These are phyloP conservation scores for Fraxinus nigra DNA, from an alignment of 305 asterid species.

Conservation along the genomic window DNA sequence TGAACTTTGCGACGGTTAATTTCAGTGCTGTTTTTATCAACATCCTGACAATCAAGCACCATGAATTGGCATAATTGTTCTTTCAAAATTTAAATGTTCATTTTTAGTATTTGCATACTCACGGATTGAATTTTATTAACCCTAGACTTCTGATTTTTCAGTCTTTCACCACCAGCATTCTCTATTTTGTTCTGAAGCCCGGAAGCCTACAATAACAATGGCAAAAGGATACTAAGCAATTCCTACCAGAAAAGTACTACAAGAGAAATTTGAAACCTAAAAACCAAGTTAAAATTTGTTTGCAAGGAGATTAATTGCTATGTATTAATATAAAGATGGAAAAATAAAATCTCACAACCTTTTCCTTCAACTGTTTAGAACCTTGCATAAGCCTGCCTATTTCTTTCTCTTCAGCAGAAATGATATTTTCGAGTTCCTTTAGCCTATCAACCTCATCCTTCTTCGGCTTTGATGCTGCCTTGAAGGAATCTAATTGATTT, in stretches of 20 bases:
- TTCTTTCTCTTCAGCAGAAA: constrained; percentile 77
- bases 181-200: constrained; percentile 89
- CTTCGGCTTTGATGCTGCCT: constrained; percentile 63
- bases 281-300: background rate
- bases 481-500: constrained; percentile 69
- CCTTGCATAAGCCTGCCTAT: constrained; percentile 65
- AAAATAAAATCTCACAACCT: constrained; percentile 41
- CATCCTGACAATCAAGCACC: constrained; percentile 50
- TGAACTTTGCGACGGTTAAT: constrained; percentile 82
- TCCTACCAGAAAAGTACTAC: background rate
- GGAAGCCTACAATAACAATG: constrained; percentile 48
- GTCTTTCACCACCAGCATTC: constrained; percentile 90
- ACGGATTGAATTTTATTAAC: constrained; percentile 77
- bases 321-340: constrained; percentile 1
- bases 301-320: background rate
- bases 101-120: constrained; percentile 36
- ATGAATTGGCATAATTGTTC: constrained; percentile 4
- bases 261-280: background rate
- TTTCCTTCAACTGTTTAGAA: constrained; percentile 76
- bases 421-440: constrained; percentile 52
- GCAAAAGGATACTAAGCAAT: background rate
- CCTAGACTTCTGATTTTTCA: constrained; percentile 69
- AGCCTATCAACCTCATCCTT: constrained; percentile 69
- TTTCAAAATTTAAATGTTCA: constrained; percentile 1
- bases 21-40: constrained; percentile 73